Evolutionary conservation across 2,329 filamentous ascomycete species (phyloP), one percentile per base, ranked within the genome.

Genomic region (Fusarium begoniae): DNA sequence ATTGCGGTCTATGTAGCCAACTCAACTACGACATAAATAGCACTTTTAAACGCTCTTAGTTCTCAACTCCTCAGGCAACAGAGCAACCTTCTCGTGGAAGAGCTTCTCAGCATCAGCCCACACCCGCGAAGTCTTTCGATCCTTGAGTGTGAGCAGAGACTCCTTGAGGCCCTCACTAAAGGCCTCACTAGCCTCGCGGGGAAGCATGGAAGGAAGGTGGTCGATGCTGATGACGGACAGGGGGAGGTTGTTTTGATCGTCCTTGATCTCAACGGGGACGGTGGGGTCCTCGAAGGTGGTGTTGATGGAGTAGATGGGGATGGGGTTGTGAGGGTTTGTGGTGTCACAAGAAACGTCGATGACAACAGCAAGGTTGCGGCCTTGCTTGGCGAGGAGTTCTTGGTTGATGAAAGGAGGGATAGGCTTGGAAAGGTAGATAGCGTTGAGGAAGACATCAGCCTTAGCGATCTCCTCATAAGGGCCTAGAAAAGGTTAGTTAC

Each of bases 221-320:
- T 97, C 94, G 79, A 97, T 96, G 81, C 91, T 93, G 83, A 98
- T 97, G 76, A 98, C 93, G 54, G 89, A 91, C 64, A 98, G 84
- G 13, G 89, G 88, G 2, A 90, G 88, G 60, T 85, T 84, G 73
- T 80, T 80, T 54, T 80, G 74, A 62, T 85, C 81, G 83, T 87
- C 79, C 85, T 89, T 73, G 87, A 90, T 82, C 40, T 90, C 85
- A 30, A 96, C 93, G 2, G 91, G 88, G 1, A 97, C 91, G 2
- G 94, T 98, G n/a, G 95, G 96, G 80, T 93, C 91, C 80, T 91
- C 90, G 81, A 98, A 98, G 28, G 94, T 96, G 54, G 93, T 98
- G 82, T 94, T 93, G 80, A 93, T 90, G 75, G 88, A 87, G 86
- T 97, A 98, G 80, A 98, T 91, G 30, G 95, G 95, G 63, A 95